These are phyloP conservation scores for Nothophaeocryptopus gaeumannii DNA, from an alignment of 2,329 filamentous ascomycete species.

Conservation along the genomic window DNA sequence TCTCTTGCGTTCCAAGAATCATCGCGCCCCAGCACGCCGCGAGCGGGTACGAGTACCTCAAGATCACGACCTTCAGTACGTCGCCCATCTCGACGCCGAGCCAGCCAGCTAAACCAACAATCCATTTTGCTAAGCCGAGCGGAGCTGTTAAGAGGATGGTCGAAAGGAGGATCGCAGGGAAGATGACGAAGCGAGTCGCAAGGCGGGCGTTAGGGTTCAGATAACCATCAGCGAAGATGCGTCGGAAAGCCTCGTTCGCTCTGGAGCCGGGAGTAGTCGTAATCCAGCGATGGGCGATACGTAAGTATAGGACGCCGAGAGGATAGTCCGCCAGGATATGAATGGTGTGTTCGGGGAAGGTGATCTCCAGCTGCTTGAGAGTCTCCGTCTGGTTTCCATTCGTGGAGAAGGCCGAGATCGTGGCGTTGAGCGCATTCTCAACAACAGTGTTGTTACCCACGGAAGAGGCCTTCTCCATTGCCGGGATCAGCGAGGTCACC, in stretches of 20 bases:
- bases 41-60: constrained; percentile 70
- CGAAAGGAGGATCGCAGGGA: constrained; percentile 68
- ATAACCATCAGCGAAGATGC: constrained; percentile 67
- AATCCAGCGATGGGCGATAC: constrained; percentile 69
- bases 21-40: constrained; percentile 15
- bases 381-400: constrained; percentile 4
- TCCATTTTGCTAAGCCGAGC: constrained; percentile 54
- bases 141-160: constrained; percentile 63
- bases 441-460: background rate
- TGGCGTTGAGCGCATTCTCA: constrained; percentile 4
- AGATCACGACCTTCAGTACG: constrained; percentile 10
- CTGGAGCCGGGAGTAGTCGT: constrained; percentile 67
- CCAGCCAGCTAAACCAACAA: constrained; percentile 38
- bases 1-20: constrained; percentile 27
- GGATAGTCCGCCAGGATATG: constrained; percentile 94
- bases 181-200: constrained; percentile 80
- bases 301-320: constrained; percentile 83
- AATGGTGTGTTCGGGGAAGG: constrained; percentile 62
- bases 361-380: constrained; percentile 1
- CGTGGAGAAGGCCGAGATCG: background rate
- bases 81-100: constrained; percentile 4
- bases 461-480: constrained; percentile 11
- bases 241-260: constrained; percentile 69
- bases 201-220: constrained; percentile 73
- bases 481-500: constrained; percentile 20